Conservation (phyloP, 202 grass and related monocot species). For the Musa balbisiana region DNA sequence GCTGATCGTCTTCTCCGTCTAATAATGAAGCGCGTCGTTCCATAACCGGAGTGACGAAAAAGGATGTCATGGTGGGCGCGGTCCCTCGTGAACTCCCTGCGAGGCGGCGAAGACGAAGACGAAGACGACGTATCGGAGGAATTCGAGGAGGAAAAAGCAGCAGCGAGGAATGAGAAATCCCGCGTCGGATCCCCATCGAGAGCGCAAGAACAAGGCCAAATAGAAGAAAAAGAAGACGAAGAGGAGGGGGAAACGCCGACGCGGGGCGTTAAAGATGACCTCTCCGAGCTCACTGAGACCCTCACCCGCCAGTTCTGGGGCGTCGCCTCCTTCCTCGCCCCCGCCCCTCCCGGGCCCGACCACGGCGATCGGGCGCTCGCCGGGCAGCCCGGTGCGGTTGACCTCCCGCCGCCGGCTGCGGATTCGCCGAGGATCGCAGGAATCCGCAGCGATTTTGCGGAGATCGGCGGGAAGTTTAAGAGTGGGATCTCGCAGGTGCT, state of each 20-base stretch:
- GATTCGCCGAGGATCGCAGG: constrained; percentile 49
- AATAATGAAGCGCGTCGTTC: not conserved
- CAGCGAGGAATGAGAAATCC: not conserved
- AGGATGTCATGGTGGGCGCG: constrained; percentile 7
- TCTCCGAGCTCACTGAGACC: constrained; percentile 68
- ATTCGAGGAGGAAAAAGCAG: not conserved
- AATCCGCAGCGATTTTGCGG: constrained; percentile 65
- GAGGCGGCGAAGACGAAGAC: not conserved
- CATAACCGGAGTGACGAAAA: not conserved
- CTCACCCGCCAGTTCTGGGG: constrained; percentile 65
- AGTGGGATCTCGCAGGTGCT: constrained; percentile 72
- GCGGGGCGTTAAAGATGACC: constrained; percentile 55
- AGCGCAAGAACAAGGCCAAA: not conserved
- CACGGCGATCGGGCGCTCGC: not conserved
- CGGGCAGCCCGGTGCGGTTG: constrained; percentile 2
- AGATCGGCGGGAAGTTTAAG: constrained; percentile 63
- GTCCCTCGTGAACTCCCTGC: constrained; percentile 5
- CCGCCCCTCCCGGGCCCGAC: constrained; percentile 15
- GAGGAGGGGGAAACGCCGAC: constrained; percentile 33
- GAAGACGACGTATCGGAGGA: not conserved
- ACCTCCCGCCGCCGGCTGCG: not conserved
- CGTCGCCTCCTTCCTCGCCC: constrained; percentile 66
- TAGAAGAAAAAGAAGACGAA: constrained; percentile 10
- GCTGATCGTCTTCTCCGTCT: not conserved
- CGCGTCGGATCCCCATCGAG: not conserved